Evolutionary conservation across 2,329 filamentous ascomycete species (phyloP).

Genomic region (Ciborinia camelliae): DNA sequence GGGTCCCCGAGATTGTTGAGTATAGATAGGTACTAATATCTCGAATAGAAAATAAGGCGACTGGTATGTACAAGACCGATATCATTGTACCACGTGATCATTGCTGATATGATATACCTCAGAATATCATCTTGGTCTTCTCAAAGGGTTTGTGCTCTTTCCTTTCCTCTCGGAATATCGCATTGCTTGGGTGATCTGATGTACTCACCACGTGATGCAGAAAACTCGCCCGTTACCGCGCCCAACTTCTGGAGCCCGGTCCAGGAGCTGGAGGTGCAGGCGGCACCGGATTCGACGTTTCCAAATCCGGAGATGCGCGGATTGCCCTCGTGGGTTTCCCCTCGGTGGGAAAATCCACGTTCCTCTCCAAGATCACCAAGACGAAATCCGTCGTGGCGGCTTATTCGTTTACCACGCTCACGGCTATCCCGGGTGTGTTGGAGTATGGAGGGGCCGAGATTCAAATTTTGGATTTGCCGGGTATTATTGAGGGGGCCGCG

Average conservation of each 20-base stretch:
- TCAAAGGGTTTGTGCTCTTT: slow-evolving; percentile 75
- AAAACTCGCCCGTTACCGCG: slow-evolving; percentile 91
- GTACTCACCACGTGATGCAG: slow-evolving; percentile 46
- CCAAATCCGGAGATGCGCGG: slow-evolving; percentile 92
- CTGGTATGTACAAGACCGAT: slow-evolving; percentile 59
- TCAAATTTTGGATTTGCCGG: slow-evolving; percentile 92
- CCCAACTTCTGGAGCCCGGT: slow-evolving; percentile 87
- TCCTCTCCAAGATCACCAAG: slow-evolving; percentile 98
- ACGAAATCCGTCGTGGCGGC: slow-evolving; percentile 94
- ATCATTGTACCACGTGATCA: slow-evolving; percentile 30
- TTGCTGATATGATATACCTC: slow-evolving; percentile 33
- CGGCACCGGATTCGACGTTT: slow-evolving; percentile 87
- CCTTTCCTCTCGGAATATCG: background rate
- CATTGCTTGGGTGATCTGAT: background rate
- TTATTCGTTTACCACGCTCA: slow-evolving; percentile 96
- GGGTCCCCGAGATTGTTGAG: too few relatives aligned
- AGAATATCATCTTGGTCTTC: slow-evolving; percentile 97
- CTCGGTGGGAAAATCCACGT: slow-evolving; percentile 97
- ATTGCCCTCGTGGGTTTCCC: slow-evolving; percentile 98
- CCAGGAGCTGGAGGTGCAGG: slow-evolving; percentile 74
- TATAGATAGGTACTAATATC: background rate
- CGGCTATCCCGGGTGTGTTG: slow-evolving; percentile 93
- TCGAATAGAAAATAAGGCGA: slow-evolving; percentile 88
- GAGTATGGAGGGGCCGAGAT: slow-evolving; percentile 98
- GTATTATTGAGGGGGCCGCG: slow-evolving; percentile 95